These are phyloP conservation scores for Debaryomyces maramus DNA, from an alignment of 805 yeast species.

Conservation along the genomic window DNA sequence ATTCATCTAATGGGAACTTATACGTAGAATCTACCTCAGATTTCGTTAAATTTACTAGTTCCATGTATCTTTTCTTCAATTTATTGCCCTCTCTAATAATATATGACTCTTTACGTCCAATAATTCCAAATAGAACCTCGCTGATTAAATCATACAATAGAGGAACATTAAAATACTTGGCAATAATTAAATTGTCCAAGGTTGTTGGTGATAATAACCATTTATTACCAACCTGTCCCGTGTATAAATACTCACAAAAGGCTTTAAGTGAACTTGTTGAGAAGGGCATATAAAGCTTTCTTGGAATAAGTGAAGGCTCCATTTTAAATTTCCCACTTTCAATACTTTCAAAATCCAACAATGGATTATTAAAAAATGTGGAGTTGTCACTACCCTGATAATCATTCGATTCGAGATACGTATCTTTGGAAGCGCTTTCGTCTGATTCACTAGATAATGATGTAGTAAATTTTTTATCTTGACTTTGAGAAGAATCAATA, in stretches of 20 bases:
- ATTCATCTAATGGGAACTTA: slow-evolving; percentile 46
- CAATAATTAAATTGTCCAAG: slow-evolving; percentile 58
- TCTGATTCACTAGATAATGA: slow-evolving; percentile 1
- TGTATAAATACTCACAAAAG: slow-evolving; percentile 69
- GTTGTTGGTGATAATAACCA: slow-evolving; percentile 74
- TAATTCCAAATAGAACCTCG: slow-evolving; percentile 67
- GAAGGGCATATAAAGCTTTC: slow-evolving; percentile 70
- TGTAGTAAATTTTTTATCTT: slow-evolving; percentile 1
- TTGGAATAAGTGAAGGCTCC: slow-evolving; percentile 66
- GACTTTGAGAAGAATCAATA: slow-evolving; percentile 2
- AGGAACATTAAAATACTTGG: slow-evolving; percentile 69
- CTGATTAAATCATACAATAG: slow-evolving; percentile 65
- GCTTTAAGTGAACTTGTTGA: slow-evolving; percentile 61
- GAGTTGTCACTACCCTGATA: neutral
- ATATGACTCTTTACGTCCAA: slow-evolving; percentile 65
- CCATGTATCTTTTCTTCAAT: slow-evolving; percentile 29
- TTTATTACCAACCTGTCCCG: slow-evolving; percentile 76
- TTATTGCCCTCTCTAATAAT: slow-evolving; percentile 41
- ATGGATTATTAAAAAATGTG: slow-evolving; percentile 5
- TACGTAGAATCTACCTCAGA: slow-evolving; percentile 23
- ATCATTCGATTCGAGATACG: neutral
- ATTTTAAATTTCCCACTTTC: slow-evolving; percentile 35
- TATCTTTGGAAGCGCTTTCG: neutral
- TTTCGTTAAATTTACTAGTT: slow-evolving; percentile 23
- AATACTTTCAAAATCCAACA: slow-evolving; percentile 34